These are phyloP conservation scores for Astragalus membranaceus DNA, from an alignment of 306 rosid species.

Conservation along the genomic window DNA sequence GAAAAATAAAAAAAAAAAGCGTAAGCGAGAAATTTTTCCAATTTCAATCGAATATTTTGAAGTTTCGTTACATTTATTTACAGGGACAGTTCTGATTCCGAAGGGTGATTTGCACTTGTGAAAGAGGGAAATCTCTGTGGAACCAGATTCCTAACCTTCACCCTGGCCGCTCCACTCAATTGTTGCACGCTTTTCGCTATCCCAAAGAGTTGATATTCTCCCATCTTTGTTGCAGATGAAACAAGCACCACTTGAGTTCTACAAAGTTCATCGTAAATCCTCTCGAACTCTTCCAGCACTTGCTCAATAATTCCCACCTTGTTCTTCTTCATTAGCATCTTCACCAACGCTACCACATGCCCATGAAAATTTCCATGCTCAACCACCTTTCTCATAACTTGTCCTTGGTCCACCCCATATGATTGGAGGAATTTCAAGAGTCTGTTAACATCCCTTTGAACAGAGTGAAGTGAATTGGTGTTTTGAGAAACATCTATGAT, in stretches of 20 bases:
- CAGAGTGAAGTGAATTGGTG: constrained; percentile 43
- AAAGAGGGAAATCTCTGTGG: constrained; percentile 17
- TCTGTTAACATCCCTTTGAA: constrained; percentile 47
- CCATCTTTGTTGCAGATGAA: constrained; percentile 39
- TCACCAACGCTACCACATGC: constrained; percentile 49
- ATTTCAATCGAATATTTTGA: background rate
- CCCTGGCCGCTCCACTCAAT: constrained; percentile 44
- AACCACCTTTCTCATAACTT: constrained; percentile 21
- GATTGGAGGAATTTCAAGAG: constrained; percentile 39
- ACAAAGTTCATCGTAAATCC: constrained; percentile 58
- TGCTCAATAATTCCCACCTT: constrained; percentile 38
- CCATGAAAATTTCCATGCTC: constrained; percentile 38
- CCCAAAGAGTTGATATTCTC: constrained; percentile 34
- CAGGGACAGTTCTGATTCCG: background rate
- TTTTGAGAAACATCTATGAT: constrained; percentile 50
- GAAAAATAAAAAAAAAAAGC: background rate
- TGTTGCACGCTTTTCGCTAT: constrained; percentile 44
- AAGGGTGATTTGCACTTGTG: background rate
- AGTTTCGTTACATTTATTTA: background rate
- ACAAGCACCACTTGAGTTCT: constrained; percentile 56
- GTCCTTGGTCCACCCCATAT: constrained; percentile 23
- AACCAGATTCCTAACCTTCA: constrained; percentile 48
- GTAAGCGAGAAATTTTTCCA: too few species aligned
- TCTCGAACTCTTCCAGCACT: constrained; percentile 60
- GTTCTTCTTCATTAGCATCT: constrained; percentile 54